Conservation (phyloP, 495 filamentous ascomycete species). For the Hypoxylon lenormandii region DNA sequence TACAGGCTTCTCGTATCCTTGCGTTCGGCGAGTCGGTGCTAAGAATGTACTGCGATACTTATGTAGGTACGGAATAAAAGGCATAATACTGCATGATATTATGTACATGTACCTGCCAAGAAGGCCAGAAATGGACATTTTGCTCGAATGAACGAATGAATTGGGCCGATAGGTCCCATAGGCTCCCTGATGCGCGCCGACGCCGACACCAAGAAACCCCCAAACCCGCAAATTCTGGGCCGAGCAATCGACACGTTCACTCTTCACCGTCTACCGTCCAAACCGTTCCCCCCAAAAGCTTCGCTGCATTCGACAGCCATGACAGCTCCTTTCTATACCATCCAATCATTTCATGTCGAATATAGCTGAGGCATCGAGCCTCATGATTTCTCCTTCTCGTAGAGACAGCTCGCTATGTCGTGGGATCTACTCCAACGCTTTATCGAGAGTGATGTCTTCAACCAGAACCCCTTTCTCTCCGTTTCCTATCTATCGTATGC, state of each 20-base stretch:
- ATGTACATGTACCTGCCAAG: slow-evolving; percentile 45
- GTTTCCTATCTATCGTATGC: slow-evolving; percentile 82
- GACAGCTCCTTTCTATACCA: slow-evolving; percentile 31
- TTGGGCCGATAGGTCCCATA: slow-evolving; percentile 20
- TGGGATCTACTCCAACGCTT: slow-evolving; percentile 78
- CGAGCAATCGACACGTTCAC: slow-evolving; percentile 31
- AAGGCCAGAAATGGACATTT: slow-evolving; percentile 35
- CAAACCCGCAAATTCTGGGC: slow-evolving; percentile 37
- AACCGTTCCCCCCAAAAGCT: not conserved
- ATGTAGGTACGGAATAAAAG: not conserved
- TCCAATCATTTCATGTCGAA: slow-evolving; percentile 47
- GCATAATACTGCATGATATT: not conserved
- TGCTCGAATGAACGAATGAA: slow-evolving; percentile 15
- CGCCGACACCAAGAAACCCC: not conserved
- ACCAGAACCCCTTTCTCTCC: slow-evolving; percentile 80
- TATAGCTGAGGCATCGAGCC: slow-evolving; percentile 48
- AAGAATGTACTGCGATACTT: not conserved
- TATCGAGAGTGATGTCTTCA: slow-evolving; percentile 85
- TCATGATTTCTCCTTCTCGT: slow-evolving; percentile 38
- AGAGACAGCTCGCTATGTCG: slow-evolving; percentile 56
- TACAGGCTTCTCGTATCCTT: not conserved
- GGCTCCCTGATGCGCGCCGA: slow-evolving; percentile 37
- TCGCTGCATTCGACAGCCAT: slow-evolving; percentile 43
- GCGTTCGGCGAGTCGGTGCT: not conserved
- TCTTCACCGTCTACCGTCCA: not conserved